These are phyloP conservation scores for Colletotrichum brevisporum DNA, from an alignment of 2,329 filamentous ascomycete genomes.

Conservation along the genomic window DNA sequence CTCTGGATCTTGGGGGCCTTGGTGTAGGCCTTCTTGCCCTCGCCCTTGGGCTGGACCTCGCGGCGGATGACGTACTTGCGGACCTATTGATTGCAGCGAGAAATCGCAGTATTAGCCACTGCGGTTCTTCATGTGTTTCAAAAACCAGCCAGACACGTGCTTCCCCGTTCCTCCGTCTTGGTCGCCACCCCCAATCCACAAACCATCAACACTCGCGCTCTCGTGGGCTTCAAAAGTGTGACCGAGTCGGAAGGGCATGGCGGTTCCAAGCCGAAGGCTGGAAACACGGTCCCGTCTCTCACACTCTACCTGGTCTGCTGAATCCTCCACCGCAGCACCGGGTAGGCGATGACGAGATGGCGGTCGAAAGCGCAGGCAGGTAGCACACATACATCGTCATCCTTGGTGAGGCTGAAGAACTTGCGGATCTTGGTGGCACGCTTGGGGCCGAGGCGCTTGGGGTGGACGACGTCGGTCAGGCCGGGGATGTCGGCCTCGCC, in stretches of 20 bases:
- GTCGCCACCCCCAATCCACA: background rate
- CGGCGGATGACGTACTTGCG: conserved; percentile 99
- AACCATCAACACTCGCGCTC: conserved; percentile 29
- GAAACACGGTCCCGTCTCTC: conserved; percentile 57
- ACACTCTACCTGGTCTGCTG: conserved; percentile 71
- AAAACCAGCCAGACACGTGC: conserved; percentile 32
- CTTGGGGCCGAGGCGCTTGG: conserved; percentile 99
- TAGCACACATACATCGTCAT: conserved; percentile 94
- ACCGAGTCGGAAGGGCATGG: background rate
- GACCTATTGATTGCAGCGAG: conserved; percentile 71
- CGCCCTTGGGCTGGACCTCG: conserved; percentile 96
- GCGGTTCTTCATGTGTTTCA: conserved; percentile 30
- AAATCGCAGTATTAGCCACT: conserved; percentile 50
- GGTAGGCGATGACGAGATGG: conserved; percentile 80
- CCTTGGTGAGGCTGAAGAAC: conserved; percentile 99
- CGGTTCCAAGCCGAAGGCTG: conserved; percentile 24
- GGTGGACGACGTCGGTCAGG: conserved; percentile 96
- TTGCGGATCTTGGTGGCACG: conserved; percentile 99
- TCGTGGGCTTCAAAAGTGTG: conserved; percentile 41
- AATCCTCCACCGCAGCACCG: conserved; percentile 61
- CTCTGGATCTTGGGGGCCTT: conserved; percentile 99
- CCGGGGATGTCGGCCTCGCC: conserved; percentile 95
- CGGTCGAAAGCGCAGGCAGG: conserved; percentile 53
- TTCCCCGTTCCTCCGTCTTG: conserved; percentile 1
- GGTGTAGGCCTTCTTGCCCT: conserved; percentile 98